These are phyloP conservation scores for Centrapalus pauciflorus DNA, from an alignment of 129 eudicot genomes.

Conservation along the genomic window DNA sequence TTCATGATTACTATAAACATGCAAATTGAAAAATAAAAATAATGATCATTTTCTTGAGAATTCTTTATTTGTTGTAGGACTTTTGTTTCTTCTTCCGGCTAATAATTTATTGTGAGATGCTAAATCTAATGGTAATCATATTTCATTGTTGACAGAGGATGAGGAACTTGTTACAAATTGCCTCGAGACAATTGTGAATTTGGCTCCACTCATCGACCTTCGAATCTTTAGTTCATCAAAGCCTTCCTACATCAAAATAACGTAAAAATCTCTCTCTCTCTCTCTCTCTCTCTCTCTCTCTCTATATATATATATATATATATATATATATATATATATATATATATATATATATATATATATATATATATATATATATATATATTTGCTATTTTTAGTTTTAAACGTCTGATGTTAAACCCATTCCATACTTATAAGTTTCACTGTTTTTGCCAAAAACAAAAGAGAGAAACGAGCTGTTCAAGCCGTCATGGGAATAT, in stretches of 20 bases:
- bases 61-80: too few species aligned
- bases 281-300: too few species aligned
- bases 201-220: conserved; percentile 85
- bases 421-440: neutral
- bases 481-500: conserved; percentile 85
- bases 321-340: too few species aligned
- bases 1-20: too few species aligned
- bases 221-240: conserved; percentile 95
- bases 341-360: too few species aligned
- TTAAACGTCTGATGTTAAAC: neutral
- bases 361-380: too few species aligned
- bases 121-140: neutral
- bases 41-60: too few species aligned
- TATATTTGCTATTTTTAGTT: too few species aligned
- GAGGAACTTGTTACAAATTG: conserved; percentile 98
- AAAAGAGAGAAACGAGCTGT: conserved; percentile 85
- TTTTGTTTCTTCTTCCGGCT: neutral
- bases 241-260: conserved; percentile 88
- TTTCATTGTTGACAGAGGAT: conserved; percentile 65
- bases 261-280: conserved; percentile 74
- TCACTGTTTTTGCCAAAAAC: neutral
- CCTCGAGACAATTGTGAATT: conserved; percentile 84
- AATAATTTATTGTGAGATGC: neutral
- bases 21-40: too few species aligned
- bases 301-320: too few species aligned